Base-by-base conservation (phyloP, 345 rosid genomes). In the Eucalyptus grandis region DNA sequence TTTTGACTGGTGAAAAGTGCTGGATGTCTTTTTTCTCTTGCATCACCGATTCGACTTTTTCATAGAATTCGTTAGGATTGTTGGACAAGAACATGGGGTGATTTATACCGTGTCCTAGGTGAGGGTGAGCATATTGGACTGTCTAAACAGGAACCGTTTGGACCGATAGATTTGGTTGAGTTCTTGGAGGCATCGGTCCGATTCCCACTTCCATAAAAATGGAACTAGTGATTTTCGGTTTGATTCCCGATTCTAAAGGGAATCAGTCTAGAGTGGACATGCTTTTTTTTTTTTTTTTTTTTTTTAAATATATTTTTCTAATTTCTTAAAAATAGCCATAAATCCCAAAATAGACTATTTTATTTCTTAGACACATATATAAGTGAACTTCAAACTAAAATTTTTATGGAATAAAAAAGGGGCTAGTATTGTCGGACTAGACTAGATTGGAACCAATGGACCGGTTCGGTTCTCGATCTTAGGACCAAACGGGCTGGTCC, bases 241-340 rank as follows among this genome's bases (percentile, higher is more conserved):
- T 0, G 0, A 3, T 53, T 19, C 24, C 1, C 4, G 0, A 0
- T 53, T 8, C 1, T 0, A 1, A 7, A 22, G 56, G 24, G 2
- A 53, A 53, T 0, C 9, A 1, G 1, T 53, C 24, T 53, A 53
- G 58, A 53, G 19, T 53, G 24, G 58, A 53, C 24, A 53, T 0
- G 9, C 4, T 17, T 51, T 51, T 17, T 51, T 50, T 15, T 50
- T 15, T 46, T 8, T 46, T 50, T 6, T 51, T 50, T 50, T 50
- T 15, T 49, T 49, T 14, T 5, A 6, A 1, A 51, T 51, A 17
- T 17, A 17, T 51, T 51, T 16, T 51, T 51, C n/a, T 3, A 51
- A 51, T 53, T 19, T 53, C 24, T 53, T 53, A 17, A 53, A 53
- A 53, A 53, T 53, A 53, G 24, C 4, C 10, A 2, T 53, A 53